phyloP scores from a whole-genome alignment of 129 eudicot species.

The Oenanthe sinensis region DNA sequence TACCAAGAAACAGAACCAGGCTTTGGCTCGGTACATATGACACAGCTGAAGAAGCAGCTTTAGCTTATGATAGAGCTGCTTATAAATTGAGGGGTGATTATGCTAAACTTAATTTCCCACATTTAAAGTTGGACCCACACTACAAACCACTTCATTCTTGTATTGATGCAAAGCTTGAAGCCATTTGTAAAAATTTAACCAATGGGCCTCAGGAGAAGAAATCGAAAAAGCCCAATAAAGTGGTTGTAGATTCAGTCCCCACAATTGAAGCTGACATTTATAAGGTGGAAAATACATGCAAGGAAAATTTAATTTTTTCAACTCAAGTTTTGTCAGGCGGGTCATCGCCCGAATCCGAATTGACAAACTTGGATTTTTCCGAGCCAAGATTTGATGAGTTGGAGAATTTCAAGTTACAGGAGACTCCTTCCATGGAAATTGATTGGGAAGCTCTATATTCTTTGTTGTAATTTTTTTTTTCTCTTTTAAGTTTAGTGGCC shows the following conservation, averaged over 20 bases:
- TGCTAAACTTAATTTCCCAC: not conserved
- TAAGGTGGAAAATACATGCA: not conserved
- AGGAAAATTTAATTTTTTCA: not conserved
- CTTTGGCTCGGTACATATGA: not conserved
- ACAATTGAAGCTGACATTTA: not conserved
- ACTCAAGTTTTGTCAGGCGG: not conserved
- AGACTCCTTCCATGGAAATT: conserved; percentile 2
- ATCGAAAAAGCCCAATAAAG: not conserved
- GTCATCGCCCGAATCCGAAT: conserved; percentile 1
- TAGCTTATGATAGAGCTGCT: conserved; percentile 5
- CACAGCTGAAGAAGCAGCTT: not conserved
- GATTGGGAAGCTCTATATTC: conserved; percentile 3
- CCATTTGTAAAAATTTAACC: not conserved
- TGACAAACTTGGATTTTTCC: not conserved
- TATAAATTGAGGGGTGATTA: conserved; percentile 3
- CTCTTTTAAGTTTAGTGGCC: not conserved
- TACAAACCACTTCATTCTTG: not conserved
- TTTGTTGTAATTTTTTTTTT: not conserved
- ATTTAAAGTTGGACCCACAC: not conserved
- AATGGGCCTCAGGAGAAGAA: not conserved
- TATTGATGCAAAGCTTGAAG: not conserved
- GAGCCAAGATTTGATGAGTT: conserved; percentile 6
- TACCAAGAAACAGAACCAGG: conserved; percentile 6
- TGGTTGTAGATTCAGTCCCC: not conserved
- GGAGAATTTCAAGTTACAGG: conserved; percentile 2